Percentiles rank a stretch among this genome's conserved stretches.
Conservation (phyloP, 2,329 filamentous ascomycete genomes). For the Bipolaris cookei region DNA sequence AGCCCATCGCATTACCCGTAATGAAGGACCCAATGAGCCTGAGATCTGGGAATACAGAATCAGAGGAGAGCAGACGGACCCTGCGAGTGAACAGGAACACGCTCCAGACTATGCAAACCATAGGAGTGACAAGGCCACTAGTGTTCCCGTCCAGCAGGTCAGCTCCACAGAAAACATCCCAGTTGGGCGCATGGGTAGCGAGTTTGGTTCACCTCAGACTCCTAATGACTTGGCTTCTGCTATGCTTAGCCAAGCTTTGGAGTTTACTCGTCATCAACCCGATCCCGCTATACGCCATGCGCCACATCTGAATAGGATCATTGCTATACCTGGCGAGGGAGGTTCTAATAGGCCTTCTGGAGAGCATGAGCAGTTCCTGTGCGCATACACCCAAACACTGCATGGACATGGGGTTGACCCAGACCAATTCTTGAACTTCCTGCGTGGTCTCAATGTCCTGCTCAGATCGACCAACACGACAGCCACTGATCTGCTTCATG, state of each 20-base stretch:
- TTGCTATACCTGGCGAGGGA: conserved; percentile 37
- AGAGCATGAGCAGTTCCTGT: conserved; percentile 31
- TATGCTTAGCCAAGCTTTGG: conserved; percentile 32
- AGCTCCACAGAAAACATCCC: conserved; percentile 28
- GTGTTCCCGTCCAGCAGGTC: conserved; percentile 38
- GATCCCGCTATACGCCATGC: conserved; percentile 34
- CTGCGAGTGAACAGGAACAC: conserved; percentile 25
- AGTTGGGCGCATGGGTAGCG: conserved; percentile 24
- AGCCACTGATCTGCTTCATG: conserved; percentile 12
- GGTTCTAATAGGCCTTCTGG: conserved; percentile 3
- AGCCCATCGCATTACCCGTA: conserved; percentile 31
- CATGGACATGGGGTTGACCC: conserved; percentile 38
- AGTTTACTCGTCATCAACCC: conserved; percentile 36
- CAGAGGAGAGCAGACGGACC: conserved; percentile 26
- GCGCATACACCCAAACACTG: conserved; percentile 40
- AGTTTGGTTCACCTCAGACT: neutral
- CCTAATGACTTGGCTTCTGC: conserved; percentile 11
- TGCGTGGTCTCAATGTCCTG: conserved; percentile 43
- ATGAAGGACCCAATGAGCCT: conserved; percentile 30
- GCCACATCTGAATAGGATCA: conserved; percentile 27
- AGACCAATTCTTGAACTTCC: conserved; percentile 41
- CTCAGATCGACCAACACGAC: conserved; percentile 23
- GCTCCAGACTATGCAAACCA: conserved; percentile 32
- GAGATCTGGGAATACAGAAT: conserved; percentile 37
- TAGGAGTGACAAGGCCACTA: conserved; percentile 21